Evolutionary conservation across 495 filamentous ascomycete species (phyloP), one percentile per base, ranked within the genome.

Genomic region (Daldinia childiae): DNA sequence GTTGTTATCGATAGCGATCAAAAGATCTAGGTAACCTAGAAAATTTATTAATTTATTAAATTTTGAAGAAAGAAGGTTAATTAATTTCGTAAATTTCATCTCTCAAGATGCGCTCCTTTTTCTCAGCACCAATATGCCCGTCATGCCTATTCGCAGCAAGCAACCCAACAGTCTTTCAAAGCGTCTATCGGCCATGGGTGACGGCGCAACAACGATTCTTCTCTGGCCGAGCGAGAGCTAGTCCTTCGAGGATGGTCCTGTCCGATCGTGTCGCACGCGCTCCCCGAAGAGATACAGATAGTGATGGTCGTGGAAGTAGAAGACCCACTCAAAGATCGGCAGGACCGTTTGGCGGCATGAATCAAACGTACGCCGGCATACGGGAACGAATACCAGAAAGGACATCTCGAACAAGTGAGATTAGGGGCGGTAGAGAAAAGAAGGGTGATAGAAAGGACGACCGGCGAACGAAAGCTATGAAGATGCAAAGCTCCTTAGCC

Each of bases 401-500:
- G 78, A 24, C 55, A 72, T 12, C 79, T 39, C 63, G 61, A 59
- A 59, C 60, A 38, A 64, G 72, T 60, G 72, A 80, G 48, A 69
- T 69, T 27, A 60, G 65, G 64, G 27, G 67, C 51, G 57, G 15
- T 73, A 78, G 83, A 80, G 71, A 60, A 26, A 73, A 38, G 73
- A 74, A 63, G 77, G 56, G 78, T 78, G 36, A 66, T 54, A 66
- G 62, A 60, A 81, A 72, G 67, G 74, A 86, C 74, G 79, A 81
- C 64, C 76, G 82, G 66, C 75, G 79, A 21, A 85, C 84, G 77
- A 94, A 96, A 77, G 95, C 95, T 7, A 83, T 99, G 79, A 98
- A 95, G 81, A 99, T 99, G 95, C 94, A 95, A 77, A 89, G 90
- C 50, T 83, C 91, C 0, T 80, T 99, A 61, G 80, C 89, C 8